phyloP scores from a whole-genome alignment of 768 basidiomycete genomes.

The Lactifluus piperatus region DNA sequence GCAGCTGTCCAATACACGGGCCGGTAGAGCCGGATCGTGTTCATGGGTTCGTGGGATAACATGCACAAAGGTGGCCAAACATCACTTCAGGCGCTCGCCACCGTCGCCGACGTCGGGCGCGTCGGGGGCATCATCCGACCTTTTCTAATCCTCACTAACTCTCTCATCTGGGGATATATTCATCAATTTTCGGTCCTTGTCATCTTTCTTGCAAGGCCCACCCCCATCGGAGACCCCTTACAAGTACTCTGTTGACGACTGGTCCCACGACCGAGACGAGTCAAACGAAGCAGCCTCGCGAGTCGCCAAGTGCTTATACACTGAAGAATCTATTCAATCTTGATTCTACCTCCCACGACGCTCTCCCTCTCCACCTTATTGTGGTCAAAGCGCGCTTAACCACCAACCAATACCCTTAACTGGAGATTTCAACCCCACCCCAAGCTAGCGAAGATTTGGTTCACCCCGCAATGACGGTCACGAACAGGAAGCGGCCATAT shows the following conservation, averaged over 20 bases:
- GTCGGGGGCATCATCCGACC: constrained; percentile 17
- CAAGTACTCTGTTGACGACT: neutral
- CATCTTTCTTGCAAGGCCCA: neutral
- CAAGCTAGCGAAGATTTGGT: neutral
- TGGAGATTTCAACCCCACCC: neutral
- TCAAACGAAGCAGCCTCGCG: neutral
- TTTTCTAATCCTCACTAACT: neutral
- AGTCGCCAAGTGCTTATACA: neutral
- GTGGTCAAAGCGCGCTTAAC: neutral
- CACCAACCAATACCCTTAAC: neutral
- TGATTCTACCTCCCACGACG: neutral
- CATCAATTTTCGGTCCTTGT: neutral
- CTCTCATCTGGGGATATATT: neutral
- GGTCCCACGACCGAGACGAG: neutral
- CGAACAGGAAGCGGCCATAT: constrained; percentile 55
- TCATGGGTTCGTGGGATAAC: neutral
- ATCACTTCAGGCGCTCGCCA: constrained; percentile 13
- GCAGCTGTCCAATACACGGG: too few relatives aligned
- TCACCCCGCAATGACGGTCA: constrained; percentile 45
- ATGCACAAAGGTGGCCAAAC: constrained; percentile 19
- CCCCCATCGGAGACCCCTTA: neutral
- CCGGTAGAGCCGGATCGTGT: constrained; percentile 5
- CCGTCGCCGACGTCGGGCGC: constrained; percentile 21
- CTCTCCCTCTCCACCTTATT: neutral
- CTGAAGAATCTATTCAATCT: neutral